These are phyloP conservation scores for Trichoderma endophyticum DNA, from an alignment of 2,329 filamentous ascomycete species.

Conservation along the genomic window DNA sequence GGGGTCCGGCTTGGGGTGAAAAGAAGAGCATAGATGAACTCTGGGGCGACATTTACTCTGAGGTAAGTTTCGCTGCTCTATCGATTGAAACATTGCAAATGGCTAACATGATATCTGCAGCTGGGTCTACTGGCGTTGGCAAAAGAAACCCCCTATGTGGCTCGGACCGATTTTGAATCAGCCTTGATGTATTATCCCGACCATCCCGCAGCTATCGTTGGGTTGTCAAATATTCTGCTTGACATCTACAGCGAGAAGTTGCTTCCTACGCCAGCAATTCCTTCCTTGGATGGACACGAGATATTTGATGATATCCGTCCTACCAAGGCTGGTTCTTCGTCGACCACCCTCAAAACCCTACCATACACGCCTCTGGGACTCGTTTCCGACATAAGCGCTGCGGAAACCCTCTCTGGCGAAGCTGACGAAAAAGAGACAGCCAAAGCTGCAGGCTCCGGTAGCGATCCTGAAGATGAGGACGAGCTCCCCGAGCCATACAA, in stretches of 20 bases:
- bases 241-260: conserved; percentile 75
- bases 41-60: conserved; percentile 78
- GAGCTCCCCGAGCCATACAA: conserved; percentile 52
- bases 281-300: conserved; percentile 35
- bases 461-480: conserved; percentile 32
- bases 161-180: conserved; percentile 75
- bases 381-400: conserved; percentile 27
- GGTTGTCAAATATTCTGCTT: conserved; percentile 78
- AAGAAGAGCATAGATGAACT: conserved; percentile 79
- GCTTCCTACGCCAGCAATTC: conserved; percentile 55
- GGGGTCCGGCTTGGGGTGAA: conserved; percentile 70
- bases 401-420: conserved; percentile 22
- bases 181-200: conserved; percentile 76
- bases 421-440: conserved; percentile 19
- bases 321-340: neutral
- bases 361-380: conserved; percentile 49
- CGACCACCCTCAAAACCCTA: conserved; percentile 27
- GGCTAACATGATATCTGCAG: conserved; percentile 32
- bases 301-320: conserved; percentile 6
- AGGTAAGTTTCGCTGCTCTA: conserved; percentile 53
- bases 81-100: neutral
- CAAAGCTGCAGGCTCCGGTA: neutral
- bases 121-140: conserved; percentile 65
- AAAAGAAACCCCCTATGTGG: conserved; percentile 61
- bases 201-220: conserved; percentile 76